Percentiles rank a stretch among this genome's conserved stretches.
These are phyloP conservation scores for Beta macrorhiza DNA, from an alignment of 179 eudicot genomes.

Conservation along the genomic window DNA sequence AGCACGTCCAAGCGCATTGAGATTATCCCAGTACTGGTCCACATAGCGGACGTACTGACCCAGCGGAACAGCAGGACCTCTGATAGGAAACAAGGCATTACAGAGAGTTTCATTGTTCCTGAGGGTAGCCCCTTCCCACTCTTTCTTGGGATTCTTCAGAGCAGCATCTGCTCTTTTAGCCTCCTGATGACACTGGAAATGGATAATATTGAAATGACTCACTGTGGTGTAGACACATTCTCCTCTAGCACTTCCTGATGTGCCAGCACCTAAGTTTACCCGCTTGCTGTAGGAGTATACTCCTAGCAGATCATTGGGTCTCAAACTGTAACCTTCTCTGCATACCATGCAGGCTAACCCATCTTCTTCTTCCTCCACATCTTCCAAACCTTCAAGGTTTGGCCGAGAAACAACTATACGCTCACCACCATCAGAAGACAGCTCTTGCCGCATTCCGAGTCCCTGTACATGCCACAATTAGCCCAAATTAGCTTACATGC, in stretches of 20 bases:
- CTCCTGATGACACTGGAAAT: conserved; percentile 97
- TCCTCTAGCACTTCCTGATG: conserved; percentile 75
- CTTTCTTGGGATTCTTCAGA: conserved; percentile 82
- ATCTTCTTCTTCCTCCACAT: conserved; percentile 94
- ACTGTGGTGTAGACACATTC: conserved; percentile 97
- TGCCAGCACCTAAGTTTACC: conserved; percentile 83
- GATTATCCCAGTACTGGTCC: conserved; percentile 93
- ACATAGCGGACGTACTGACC: conserved; percentile 78
- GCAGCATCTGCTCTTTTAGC: conserved; percentile 98
- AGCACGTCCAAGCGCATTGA: conserved; percentile 95
- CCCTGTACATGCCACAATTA: conserved; percentile 40
- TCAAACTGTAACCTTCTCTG: conserved; percentile 88
- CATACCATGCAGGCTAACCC: conserved; percentile 99
- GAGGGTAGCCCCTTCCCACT: conserved; percentile 98
- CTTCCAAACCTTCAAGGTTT: conserved; percentile 89
- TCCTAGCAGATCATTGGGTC: conserved; percentile 83
- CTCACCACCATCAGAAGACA: conserved; percentile 92
- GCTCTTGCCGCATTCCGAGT: conserved; percentile 81
- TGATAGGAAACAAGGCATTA: conserved; percentile 83
- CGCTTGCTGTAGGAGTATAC: conserved; percentile 93
- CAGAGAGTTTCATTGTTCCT: conserved; percentile 95
- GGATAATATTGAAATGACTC: conserved; percentile 97
- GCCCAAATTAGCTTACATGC: conserved; percentile 14
- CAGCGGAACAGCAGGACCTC: conserved; percentile 92
- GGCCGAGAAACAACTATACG: conserved; percentile 80